These are phyloP conservation scores for Monosporozyma servazzii DNA, from an alignment of 805 yeast genomes.

Conservation along the genomic window DNA sequence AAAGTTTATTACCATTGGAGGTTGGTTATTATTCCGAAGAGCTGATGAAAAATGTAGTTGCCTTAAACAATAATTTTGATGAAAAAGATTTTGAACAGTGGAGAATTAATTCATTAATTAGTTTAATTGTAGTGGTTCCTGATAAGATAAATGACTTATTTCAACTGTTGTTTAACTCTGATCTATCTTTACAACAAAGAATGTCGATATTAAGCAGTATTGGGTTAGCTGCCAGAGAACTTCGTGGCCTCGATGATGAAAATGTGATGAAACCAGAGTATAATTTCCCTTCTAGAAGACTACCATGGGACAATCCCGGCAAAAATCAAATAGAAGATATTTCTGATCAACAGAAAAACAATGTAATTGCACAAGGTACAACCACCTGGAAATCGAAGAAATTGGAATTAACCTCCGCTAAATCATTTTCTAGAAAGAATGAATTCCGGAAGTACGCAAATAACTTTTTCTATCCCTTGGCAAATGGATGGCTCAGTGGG, in stretches of 20 bases:
- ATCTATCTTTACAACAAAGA: constrained; percentile 73
- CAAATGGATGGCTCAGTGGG: constrained; percentile 45
- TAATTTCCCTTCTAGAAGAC: constrained; percentile 29
- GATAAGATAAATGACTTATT: constrained; percentile 32
- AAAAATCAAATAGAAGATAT: constrained; percentile 1
- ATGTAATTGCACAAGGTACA: not conserved
- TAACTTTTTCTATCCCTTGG: constrained; percentile 43
- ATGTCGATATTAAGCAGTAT: constrained; percentile 57
- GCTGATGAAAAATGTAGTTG: constrained; percentile 42
- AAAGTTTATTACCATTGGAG: constrained; percentile 51
- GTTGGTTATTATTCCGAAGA: constrained; percentile 48
- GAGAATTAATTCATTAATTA: constrained; percentile 54
- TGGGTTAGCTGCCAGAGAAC: constrained; percentile 64
- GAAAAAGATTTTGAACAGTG: constrained; percentile 53
- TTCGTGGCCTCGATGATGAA: constrained; percentile 51
- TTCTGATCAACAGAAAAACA: not conserved
- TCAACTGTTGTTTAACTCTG: constrained; percentile 52
- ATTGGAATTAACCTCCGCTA: constrained; percentile 8
- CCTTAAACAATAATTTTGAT: constrained; percentile 48
- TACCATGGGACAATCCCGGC: constrained; percentile 23
- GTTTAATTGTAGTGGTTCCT: constrained; percentile 52
- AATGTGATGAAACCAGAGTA: constrained; percentile 34
- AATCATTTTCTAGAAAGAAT: constrained; percentile 9
- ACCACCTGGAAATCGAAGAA: constrained; percentile 31
- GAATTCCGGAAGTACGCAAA: constrained; percentile 32